phyloP scores from a whole-genome alignment of 2,329 filamentous ascomycete genomes.

The Aspergillus fumigatiaffinis region DNA sequence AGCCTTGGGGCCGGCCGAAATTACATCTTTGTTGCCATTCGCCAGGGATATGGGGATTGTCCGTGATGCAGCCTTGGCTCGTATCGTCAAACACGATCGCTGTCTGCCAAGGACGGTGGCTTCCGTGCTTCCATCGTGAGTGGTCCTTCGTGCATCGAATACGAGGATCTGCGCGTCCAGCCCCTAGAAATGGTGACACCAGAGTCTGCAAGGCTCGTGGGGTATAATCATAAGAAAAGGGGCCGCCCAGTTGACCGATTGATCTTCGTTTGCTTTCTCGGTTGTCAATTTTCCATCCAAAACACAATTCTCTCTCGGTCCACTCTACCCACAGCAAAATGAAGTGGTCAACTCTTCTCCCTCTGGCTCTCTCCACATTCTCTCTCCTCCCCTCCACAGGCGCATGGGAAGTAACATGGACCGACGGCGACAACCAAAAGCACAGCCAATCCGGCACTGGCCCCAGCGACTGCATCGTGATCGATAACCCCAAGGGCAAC shows the following conservation, averaged over 20 bases:
- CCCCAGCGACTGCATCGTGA: slow-evolving; percentile 8
- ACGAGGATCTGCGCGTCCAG: neutral
- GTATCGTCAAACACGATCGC: neutral
- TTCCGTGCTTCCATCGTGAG: neutral
- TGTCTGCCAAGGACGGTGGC: neutral
- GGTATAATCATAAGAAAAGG: neutral
- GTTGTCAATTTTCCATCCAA: neutral
- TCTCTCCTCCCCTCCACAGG: slow-evolving; percentile 1
- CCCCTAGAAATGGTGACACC: neutral
- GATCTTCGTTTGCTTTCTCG: neutral
- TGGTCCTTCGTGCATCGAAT: neutral
- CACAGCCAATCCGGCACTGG: slow-evolving; percentile 6
- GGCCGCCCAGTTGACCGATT: neutral
- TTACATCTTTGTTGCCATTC: neutral
- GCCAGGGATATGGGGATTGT: neutral
- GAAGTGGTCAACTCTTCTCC: slow-evolving; percentile 8
- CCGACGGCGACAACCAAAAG: slow-evolving; percentile 2
- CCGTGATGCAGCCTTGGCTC: neutral
- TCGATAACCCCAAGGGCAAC: slow-evolving; percentile 9
- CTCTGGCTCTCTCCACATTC: neutral
- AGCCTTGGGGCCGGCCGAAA: neutral
- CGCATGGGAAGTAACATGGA: slow-evolving; percentile 11
- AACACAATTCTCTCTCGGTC: neutral
- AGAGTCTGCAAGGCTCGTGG: neutral
- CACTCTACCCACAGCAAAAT: neutral